Evolutionary conservation across 140 eudicot species (phyloP), one percentile per base, ranked within the genome.

Genomic region (Stevia rebaudiana): DNA sequence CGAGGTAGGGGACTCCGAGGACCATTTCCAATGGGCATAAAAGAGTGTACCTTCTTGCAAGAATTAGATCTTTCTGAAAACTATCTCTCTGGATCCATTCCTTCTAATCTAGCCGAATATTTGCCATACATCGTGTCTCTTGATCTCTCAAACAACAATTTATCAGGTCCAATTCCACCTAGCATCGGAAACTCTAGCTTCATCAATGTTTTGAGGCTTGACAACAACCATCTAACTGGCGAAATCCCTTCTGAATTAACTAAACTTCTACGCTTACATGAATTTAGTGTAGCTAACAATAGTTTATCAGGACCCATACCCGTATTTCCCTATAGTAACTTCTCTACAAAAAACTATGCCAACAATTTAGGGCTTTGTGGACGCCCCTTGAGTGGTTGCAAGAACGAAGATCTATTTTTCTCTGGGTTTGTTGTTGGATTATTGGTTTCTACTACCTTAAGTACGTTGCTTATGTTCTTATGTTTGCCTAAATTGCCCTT

Each of bases 331-430:
- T 6, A 17, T 51, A 0, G 12, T 13, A 37, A 3, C 17, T 11
- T 63, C 6, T 5, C 74, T 24, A 36, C 76, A 12, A 71, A 51
- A 4, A 60, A 57, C 65, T 81, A 76, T 74, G 74, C 51, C 24
- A 58, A 70, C 30, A 85, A 85, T 67, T 3, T 39, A 41, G 83
- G 83, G 17, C 94, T 85, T 19, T 85, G 94, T 77, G 86, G 86
- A 46, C 31, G 23, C 40, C 85, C 80, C 22, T 53, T 82, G 60
- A 17, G 39, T 10, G 11, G 40, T 15, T 82, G 86, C 61, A n/a
- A 52, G 60, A 15, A 23, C 13, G 47, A 39, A 36, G 39, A 71
- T 71, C 21, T 25, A n/a, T 65, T 73, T 35, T 11, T 65, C 30
- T 22, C 61, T 11, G 72, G 68, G 43, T 73, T 65, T 46, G 23